Percentiles rank a stretch among this genome's conserved stretches.
Conservation (phyloP, 1,139 yeast species). For the Lodderomyces margitis region DNA sequence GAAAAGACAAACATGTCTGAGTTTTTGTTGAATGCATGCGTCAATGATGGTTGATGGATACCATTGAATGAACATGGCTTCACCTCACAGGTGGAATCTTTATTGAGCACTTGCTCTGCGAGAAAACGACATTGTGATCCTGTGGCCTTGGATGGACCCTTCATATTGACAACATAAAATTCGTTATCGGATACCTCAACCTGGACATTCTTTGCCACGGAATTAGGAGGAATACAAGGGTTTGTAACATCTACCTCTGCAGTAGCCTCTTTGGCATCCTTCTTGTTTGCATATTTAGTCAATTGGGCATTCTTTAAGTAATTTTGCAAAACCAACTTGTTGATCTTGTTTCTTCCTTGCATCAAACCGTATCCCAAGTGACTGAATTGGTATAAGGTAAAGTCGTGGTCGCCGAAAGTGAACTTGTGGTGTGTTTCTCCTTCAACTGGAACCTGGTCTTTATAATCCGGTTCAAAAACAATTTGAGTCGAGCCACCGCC, state of each 20-base stretch:
- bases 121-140: constrained; percentile 80
- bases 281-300: constrained; percentile 23
- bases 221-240: constrained; percentile 88
- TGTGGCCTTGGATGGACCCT: constrained; percentile 53
- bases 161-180: constrained; percentile 63
- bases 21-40: constrained; percentile 64
- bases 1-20: constrained; percentile 88
- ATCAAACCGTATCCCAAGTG: constrained; percentile 94
- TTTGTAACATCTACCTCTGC: constrained; percentile 50
- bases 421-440: constrained; percentile 89
- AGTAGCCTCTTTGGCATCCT: constrained; percentile 35
- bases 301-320: constrained; percentile 30
- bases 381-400: constrained; percentile 87
- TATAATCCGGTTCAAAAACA: constrained; percentile 87
- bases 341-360: constrained; percentile 87
- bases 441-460: constrained; percentile 56
- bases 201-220: constrained; percentile 49
- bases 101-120: constrained; percentile 80
- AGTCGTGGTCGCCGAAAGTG: constrained; percentile 76
- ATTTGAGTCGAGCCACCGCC: constrained; percentile 99
- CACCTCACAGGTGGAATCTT: constrained; percentile 69
- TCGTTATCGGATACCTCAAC: constrained; percentile 53
- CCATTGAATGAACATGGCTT: constrained; percentile 96
- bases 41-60: constrained; percentile 90
- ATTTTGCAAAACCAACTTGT: constrained; percentile 54